Conservation (phyloP, 2,329 filamentous ascomycete species). For the Alternaria dauci region DNA sequence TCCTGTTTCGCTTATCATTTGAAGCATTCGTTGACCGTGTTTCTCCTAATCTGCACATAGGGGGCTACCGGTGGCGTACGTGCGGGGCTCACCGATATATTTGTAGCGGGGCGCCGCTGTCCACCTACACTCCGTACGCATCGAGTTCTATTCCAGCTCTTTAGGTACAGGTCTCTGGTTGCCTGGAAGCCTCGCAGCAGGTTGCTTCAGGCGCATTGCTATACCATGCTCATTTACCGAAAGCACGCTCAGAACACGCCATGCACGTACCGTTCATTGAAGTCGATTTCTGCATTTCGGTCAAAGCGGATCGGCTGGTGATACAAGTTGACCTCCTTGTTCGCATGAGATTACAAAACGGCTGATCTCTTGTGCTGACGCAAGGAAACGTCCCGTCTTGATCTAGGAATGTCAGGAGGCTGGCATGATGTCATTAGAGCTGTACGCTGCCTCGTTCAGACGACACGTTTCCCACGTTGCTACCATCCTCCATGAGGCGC, state of each 20-base stretch:
- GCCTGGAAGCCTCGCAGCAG: background rate
- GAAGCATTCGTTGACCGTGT: background rate
- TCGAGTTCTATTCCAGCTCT: background rate
- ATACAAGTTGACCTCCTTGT: background rate
- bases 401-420: background rate
- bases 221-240: background rate
- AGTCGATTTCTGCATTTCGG: background rate
- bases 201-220: background rate
- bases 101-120: slow-evolving; percentile 2
- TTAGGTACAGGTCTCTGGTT: background rate
- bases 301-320: background rate
- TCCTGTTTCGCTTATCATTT: background rate
- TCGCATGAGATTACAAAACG: background rate
- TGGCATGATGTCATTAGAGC: background rate
- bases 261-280: background rate
- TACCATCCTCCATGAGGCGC: background rate
- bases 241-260: background rate
- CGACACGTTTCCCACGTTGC: background rate
- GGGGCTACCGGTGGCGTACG: slow-evolving; percentile 7
- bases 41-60: background rate
- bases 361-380: background rate
- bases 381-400: background rate
- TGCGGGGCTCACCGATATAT: slow-evolving; percentile 11
- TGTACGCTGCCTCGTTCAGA: background rate
- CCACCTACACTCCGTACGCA: background rate